phyloP scores from a whole-genome alignment of 2,329 filamentous ascomycete species.

The Apiospora rasikravindrae region DNA sequence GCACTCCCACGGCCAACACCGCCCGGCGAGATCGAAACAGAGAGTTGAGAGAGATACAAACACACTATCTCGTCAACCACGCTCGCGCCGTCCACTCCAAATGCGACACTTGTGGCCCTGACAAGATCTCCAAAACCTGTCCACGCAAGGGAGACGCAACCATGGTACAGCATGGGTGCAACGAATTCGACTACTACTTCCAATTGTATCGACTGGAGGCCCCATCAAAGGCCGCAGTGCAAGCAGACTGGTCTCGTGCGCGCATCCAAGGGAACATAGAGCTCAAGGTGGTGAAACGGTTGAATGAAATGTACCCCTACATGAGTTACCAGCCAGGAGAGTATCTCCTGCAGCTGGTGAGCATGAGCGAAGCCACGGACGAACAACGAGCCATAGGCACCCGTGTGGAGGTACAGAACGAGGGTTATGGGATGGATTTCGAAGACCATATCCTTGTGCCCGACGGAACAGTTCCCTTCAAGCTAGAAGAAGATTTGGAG shows the following conservation, averaged over 20 bases:
- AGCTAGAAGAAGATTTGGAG: not conserved
- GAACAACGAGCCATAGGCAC: not conserved
- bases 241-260: fast-evolving
- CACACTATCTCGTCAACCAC: not conserved
- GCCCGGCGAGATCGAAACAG: not conserved
- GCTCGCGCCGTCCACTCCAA: not conserved
- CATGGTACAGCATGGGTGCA: not conserved
- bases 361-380: not conserved
- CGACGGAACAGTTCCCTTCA: constrained; percentile 11
- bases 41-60: not conserved
- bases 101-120: not conserved
- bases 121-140: not conserved
- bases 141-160: not conserved
- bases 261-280: not conserved
- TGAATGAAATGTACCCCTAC: not conserved
- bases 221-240: not conserved
- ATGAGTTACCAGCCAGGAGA: constrained; percentile 15
- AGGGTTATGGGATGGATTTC: no score
- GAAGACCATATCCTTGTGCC: not conserved
- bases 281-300: not conserved
- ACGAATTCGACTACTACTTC: not conserved
- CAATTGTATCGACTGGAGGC: not conserved
- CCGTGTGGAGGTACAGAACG: not conserved
- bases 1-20: not conserved
- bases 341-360: not conserved